Conservation (phyloP, 305 asterid genomes). For the Galium porrigens region DNA sequence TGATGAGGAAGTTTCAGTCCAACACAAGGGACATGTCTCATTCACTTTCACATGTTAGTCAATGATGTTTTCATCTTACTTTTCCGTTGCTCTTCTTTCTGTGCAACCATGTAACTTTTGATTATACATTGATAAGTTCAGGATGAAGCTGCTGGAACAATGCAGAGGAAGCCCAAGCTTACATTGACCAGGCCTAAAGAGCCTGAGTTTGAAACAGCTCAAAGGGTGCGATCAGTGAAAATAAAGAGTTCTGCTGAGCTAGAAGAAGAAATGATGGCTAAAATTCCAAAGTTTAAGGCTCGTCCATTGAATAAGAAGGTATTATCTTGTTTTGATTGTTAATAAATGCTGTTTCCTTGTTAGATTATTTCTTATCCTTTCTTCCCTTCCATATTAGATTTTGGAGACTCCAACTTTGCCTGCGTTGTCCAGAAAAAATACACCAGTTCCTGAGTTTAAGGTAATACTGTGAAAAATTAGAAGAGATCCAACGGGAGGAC, state of each 20-base stretch:
- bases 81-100: background rate
- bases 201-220: constrained; percentile 80
- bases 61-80: constrained; percentile 1
- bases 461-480: constrained; percentile 19
- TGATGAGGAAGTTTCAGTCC: constrained; percentile 70
- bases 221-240: constrained; percentile 53
- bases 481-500: background rate
- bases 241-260: constrained; percentile 69
- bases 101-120: background rate
- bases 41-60: constrained; percentile 41
- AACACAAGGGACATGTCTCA: constrained; percentile 51
- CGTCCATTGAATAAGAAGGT: constrained; percentile 78
- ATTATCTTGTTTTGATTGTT: constrained; percentile 7
- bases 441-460: constrained; percentile 72
- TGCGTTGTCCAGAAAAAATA: constrained; percentile 47
- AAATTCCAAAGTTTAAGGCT: constrained; percentile 80
- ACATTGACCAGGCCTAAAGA: constrained; percentile 75
- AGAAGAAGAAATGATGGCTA: constrained; percentile 91
- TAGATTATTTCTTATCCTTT: background rate
- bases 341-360: background rate
- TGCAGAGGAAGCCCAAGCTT: constrained; percentile 56
- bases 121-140: constrained; percentile 11
- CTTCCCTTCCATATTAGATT: constrained; percentile 29
- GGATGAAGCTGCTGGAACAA: constrained; percentile 35
- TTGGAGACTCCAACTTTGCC: constrained; percentile 49